Base-by-base conservation (phyloP, 192 early-diverging fungal genomes). In the Spizellomyces punctatus region DNA sequence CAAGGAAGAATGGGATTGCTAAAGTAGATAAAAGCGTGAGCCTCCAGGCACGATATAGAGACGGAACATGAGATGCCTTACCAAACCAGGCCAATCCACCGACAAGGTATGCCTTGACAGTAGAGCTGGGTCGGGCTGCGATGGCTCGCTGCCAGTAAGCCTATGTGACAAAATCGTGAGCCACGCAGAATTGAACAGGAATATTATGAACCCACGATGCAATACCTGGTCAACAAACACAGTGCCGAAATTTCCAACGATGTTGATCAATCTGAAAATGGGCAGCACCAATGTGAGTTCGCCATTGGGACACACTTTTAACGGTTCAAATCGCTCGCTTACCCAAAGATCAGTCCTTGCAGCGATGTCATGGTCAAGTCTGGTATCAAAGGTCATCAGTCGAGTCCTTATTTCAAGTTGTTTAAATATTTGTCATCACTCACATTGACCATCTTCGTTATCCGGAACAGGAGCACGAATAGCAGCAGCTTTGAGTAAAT, bases 241-340 rank as follows among this genome's bases (percentile, higher is more conserved):
- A 5, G 89, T 91, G 61, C 90, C 91, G 76, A 92, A 92, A 71
- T 91, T 91, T 54, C 91, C 91, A 48, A 90, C 89, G 48, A 91
- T 74, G 58, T 91, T 91, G 70, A 91, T 91, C 22, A 91, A 85
- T 27, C 90, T 89, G 60, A 92, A 91, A 62, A 91, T 90, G 41
- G 91, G 67, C 27, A 3, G 27, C 27, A 36, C 27, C 3, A 36
- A 36, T 36, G 27, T 36, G 27, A 36, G 27, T 2, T 36, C 27
- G 27, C 27, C 27, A 36, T 36, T 36, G 27, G 27, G 27, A 36
- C 27, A 36, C 27, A 36, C n/a, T n/a, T n/a, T n/a, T 36, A 36
- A 36, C 3, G 1, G 27, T 36, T 3, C 27, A 36, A 36, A 36
- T 36, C 27, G 27, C 3, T 36, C 27, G 0, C 27, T 2, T 36